Evolutionary conservation across 768 basidiomycete species (phyloP).

Genomic region (Exidia glandulosa): DNA sequence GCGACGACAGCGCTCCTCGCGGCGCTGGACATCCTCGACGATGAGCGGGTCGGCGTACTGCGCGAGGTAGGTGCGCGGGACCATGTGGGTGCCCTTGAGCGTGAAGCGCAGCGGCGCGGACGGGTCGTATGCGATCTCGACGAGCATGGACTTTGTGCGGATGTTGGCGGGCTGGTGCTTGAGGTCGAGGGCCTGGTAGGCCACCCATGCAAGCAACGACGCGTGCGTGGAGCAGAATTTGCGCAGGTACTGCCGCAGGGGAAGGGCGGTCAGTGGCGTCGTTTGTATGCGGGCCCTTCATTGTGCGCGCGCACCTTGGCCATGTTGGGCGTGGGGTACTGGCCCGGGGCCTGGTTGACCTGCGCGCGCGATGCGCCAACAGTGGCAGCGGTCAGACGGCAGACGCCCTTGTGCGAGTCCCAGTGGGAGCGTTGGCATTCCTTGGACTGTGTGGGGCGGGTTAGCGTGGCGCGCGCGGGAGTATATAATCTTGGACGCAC

Average conservation of each 20-base stretch:
- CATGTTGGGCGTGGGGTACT: neutral
- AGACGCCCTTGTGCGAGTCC: conserved; percentile 67
- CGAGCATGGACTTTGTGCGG: conserved; percentile 61
- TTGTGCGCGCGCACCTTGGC: neutral
- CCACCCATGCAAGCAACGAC: conserved; percentile 64
- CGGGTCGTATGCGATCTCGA: conserved; percentile 48
- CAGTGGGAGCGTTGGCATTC: conserved; percentile 72
- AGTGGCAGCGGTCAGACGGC: conserved; percentile 64
- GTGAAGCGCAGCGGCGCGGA: conserved; percentile 53
- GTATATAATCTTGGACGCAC: conserved; percentile 31
- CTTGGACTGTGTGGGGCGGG: conserved; percentile 39
- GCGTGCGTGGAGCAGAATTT: conserved; percentile 70
- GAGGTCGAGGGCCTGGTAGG: conserved; percentile 74
- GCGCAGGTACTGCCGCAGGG: conserved; percentile 30
- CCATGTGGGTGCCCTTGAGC: conserved; percentile 55
- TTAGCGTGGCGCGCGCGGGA: conserved; percentile 2
- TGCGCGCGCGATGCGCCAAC: conserved; percentile 31
- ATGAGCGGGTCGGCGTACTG: conserved; percentile 55
- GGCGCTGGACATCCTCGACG: conserved; percentile 61
- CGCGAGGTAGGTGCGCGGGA: conserved; percentile 55
- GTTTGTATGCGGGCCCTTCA: too few species aligned
- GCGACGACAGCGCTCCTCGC: conserved; percentile 68
- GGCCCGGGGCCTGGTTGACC: neutral
- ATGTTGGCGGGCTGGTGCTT: conserved; percentile 71
- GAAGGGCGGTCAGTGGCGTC: too few species aligned